phyloP scores from a whole-genome alignment of 78 protist species.

The Chrysochromulina tobinii region DNA sequence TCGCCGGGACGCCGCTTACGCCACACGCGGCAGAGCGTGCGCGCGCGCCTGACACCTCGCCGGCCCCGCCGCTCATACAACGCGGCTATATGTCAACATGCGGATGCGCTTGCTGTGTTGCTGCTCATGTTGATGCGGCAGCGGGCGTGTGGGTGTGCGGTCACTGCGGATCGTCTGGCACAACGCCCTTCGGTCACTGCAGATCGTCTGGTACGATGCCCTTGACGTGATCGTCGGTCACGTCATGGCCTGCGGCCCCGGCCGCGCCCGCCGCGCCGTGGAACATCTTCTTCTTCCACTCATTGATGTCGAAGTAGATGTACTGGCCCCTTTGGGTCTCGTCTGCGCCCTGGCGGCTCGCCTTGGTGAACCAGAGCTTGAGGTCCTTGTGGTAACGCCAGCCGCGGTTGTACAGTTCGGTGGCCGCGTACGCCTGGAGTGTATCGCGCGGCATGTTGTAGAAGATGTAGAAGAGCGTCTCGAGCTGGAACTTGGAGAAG shows the following conservation, averaged over 20 bases:
- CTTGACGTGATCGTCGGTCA: not conserved
- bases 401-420: constrained; percentile 80
- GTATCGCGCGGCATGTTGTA: constrained; percentile 92
- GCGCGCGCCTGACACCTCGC: too few relatives aligned
- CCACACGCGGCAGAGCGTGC: too few relatives aligned
- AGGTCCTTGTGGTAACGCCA: constrained; percentile 91
- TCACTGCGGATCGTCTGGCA: too few relatives aligned
- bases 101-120: too few relatives aligned
- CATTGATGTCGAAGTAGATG: constrained; percentile 43
- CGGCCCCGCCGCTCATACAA: too few relatives aligned
- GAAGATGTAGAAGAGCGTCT: constrained; percentile 92
- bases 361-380: constrained; percentile 75
- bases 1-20: too few relatives aligned
- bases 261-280: not conserved
- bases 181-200: too few relatives aligned
- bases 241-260: not conserved
- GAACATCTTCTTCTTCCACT: constrained; percentile 32
- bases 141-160: too few relatives aligned
- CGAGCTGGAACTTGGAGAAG: constrained; percentile 75
- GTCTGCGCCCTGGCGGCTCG: not conserved
- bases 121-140: too few relatives aligned
- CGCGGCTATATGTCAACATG: too few relatives aligned
- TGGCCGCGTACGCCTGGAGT: constrained; percentile 83
- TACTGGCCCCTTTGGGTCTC: not conserved
- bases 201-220: too few relatives aligned